These are phyloP conservation scores for Crotalaria pallida DNA, from an alignment of 306 rosid species.

Conservation along the genomic window DNA sequence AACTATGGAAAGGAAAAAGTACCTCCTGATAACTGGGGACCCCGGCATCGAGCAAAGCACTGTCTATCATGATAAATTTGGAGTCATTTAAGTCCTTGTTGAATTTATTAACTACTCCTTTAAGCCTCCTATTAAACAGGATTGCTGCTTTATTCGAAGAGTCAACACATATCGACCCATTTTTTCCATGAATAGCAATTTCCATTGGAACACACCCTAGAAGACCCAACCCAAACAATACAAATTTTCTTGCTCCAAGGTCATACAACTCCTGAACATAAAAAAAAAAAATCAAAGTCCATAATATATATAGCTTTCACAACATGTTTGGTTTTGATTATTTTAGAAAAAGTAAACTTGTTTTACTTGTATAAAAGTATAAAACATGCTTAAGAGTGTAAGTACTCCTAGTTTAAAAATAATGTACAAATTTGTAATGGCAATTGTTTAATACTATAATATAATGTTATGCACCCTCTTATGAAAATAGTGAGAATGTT, in stretches of 20 bases:
- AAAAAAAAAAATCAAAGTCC: not conserved
- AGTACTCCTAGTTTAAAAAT: too few relatives aligned
- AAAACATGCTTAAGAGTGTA: too few relatives aligned
- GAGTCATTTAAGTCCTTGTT: conserved; percentile 31
- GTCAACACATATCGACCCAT: conserved; percentile 39
- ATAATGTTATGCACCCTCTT: too few relatives aligned
- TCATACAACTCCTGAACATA: conserved; percentile 31
- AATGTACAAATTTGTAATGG: too few relatives aligned
- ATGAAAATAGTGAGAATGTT: too few relatives aligned
- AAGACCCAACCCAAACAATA: conserved; percentile 33
- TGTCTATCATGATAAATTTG: conserved; percentile 26
- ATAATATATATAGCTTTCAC: not conserved
- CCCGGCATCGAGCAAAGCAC: not conserved
- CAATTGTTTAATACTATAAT: too few relatives aligned
- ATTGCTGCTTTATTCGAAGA: conserved; percentile 19
- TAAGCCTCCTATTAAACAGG: conserved; percentile 40
- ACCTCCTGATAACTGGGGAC: not conserved
- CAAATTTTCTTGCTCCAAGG: conserved; percentile 63
- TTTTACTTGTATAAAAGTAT: too few relatives aligned
- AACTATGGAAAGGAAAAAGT: not conserved
- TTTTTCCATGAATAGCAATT: conserved; percentile 22
- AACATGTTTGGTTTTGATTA: not conserved
- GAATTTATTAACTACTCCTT: conserved; percentile 24
- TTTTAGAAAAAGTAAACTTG: too few relatives aligned
- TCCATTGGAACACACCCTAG: conserved; percentile 61